Evolutionary conservation across 2,329 filamentous ascomycete genomes (phyloP), one percentile per base, ranked within the genome.

Genomic region (Pseudocercospora macadamiae): DNA sequence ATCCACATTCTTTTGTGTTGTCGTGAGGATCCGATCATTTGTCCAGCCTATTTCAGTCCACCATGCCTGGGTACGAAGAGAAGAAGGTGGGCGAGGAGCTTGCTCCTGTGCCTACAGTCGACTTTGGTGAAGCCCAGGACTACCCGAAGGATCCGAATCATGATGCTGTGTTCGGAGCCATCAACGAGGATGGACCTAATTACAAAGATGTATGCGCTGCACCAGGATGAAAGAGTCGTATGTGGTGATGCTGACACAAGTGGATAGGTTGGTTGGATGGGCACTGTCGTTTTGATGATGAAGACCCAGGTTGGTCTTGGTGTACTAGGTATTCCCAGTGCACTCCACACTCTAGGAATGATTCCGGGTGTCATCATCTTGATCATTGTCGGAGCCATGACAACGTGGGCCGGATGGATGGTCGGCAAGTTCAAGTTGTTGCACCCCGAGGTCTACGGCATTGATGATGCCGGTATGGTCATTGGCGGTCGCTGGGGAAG

Each of bases 401-500:
- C 79, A 0, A 78, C 76, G 2, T 82, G 80, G 80, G 80, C 78
- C 2, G 73, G 75, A 53, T 81, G 79, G 60, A 78, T 81, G 21
- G 72, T 82, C 9, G 80, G 79, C 7, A 65, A 72, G n/a, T 85
- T 85, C 73, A 85, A 85, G 65, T 63, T 83, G 28, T 73, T 75
- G 12, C 82, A 84, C 65, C 79, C 79, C 1, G 76, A 83, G 60
- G 82, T 85, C 2, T 83, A 85, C 64, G 80, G 79, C 52, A 84
- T 85, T 73, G 82, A 83, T 39, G 83, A 85, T 61, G 82, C 81
- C 0, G 83, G 83, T 14, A 71, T 71, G 39, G 78, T 84, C 53
- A 74, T 86, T 18, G 83, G 84, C 55, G 83, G 83, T 2, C 78
- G 76, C 1, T 58, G 80, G 4, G 82, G 83, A 0, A 76, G 80